Evolutionary conservation across 2,329 filamentous ascomycete species (phyloP).

Genomic region (Fusarium napiforme): DNA sequence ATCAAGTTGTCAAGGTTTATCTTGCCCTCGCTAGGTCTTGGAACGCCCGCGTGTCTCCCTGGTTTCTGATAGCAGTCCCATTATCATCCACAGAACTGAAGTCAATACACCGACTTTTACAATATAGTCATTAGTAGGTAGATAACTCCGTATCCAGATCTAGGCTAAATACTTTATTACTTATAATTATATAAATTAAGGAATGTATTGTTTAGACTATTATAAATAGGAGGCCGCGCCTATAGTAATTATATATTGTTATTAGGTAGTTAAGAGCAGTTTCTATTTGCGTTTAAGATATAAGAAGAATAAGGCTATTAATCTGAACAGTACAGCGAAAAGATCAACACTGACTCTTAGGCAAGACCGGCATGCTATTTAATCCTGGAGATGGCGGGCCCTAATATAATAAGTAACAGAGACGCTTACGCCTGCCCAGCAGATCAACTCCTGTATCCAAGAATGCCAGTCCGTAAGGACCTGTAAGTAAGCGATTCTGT

Average conservation of each 20-base stretch:
- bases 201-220: not conserved
- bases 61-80: not conserved
- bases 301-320: no score
- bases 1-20: not conserved
- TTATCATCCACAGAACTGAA: not conserved
- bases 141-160: not conserved
- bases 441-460: not conserved
- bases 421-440: no score
- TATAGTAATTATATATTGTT: no score
- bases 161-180: rapidly evolving
- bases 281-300: no score
- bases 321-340: no score
- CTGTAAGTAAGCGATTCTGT: not conserved
- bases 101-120: not conserved
- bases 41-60: not conserved
- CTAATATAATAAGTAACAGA: no score
- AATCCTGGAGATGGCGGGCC: no score
- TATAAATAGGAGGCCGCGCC: not conserved
- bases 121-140: not conserved
- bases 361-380: no score
- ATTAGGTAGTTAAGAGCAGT: no score
- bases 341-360: no score
- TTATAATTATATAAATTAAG: not conserved
- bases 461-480: not conserved
- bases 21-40: not conserved